phyloP scores from a whole-genome alignment of 495 filamentous ascomycete species.

The Melanomma pulvis-pyrius region DNA sequence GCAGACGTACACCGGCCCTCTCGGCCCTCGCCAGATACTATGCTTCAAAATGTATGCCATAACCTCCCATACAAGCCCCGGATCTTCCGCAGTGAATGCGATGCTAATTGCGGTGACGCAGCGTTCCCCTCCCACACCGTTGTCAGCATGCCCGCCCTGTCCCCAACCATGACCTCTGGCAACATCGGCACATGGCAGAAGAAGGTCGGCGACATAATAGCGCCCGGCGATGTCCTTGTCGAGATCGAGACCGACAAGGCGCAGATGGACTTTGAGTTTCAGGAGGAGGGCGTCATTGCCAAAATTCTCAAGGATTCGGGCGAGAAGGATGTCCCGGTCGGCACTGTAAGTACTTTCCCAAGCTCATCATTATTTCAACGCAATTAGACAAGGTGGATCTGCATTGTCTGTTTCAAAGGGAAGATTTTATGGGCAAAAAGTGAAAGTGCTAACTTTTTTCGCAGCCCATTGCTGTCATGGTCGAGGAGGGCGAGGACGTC shows the following conservation, averaged over 20 bases:
- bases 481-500: slow-evolving; percentile 87
- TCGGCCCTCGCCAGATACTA: slow-evolving; percentile 71
- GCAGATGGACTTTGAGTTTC: slow-evolving; percentile 99
- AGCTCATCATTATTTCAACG: neutral
- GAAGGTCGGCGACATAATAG: slow-evolving; percentile 84
- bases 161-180: slow-evolving; percentile 94
- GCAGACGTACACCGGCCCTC: slow-evolving; percentile 52
- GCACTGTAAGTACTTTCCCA: slow-evolving; percentile 64
- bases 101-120: slow-evolving; percentile 46
- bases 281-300: slow-evolving; percentile 94
- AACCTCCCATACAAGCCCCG: slow-evolving; percentile 12
- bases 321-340: slow-evolving; percentile 93
- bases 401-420: neutral
- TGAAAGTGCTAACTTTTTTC: slow-evolving; percentile 45
- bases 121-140: slow-evolving; percentile 91
- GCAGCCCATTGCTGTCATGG: slow-evolving; percentile 93
- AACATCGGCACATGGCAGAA: slow-evolving; percentile 99
- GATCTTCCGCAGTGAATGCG: neutral
- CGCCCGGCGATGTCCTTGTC: slow-evolving; percentile 94
- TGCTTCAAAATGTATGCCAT: slow-evolving; percentile 71
- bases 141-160: slow-evolving; percentile 97
- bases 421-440: neutral
- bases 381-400: neutral
- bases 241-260: slow-evolving; percentile 99
- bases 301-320: slow-evolving; percentile 93